Evolutionary conservation across 805 yeast species (phyloP), one percentile per base, ranked within the genome.

Genomic region (Monosporozyma yasuniensis): DNA sequence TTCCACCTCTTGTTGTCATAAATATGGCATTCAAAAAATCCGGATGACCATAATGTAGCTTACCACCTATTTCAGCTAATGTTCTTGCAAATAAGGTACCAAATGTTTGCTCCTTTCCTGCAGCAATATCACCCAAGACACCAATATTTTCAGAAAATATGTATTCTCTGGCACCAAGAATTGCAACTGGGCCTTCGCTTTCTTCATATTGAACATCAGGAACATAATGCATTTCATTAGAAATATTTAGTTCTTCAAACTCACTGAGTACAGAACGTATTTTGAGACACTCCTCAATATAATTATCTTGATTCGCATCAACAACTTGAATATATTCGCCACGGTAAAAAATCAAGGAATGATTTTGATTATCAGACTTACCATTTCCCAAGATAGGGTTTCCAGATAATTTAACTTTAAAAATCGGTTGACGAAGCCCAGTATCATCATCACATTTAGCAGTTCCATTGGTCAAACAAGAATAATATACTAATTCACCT

Each of bases 311-410:
- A 59, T 91, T 91, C 1, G 98, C 96, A 73, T 91, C 98, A 52
- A 91, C 81, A 2, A 90, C 89, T 70, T 91, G 97, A 55, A 91
- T 83, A 63, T 89, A 90, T 62, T 91, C 98, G 21, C 98, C 98
- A 50, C 98, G 78, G 65, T 85, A 83, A 68, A 86, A 91, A 12
- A 90, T 81, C 38, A 91, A 64, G 2, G 95, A 80, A 64, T 86
- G 86, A 62, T 91, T 91, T 68, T 91, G 98, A 65, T 91, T 91
- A 65, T 91, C 98, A 14, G 96, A 83, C 65, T 91, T 91, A 34
- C 98, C 98, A 68, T 91, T 98, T 25, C 98, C 98, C 43, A 90
- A 71, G 47, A 91, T 91, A 11, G 98, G 98, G 68, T 91, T 84
- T 14, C 98, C 98, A 2, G 96, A 85, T 12, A 91, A 73, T 58